Evolutionary conservation across 768 basidiomycete genomes (phyloP), one percentile per base, ranked within the genome.

Genomic region (Cytidiella melzeri): DNA sequence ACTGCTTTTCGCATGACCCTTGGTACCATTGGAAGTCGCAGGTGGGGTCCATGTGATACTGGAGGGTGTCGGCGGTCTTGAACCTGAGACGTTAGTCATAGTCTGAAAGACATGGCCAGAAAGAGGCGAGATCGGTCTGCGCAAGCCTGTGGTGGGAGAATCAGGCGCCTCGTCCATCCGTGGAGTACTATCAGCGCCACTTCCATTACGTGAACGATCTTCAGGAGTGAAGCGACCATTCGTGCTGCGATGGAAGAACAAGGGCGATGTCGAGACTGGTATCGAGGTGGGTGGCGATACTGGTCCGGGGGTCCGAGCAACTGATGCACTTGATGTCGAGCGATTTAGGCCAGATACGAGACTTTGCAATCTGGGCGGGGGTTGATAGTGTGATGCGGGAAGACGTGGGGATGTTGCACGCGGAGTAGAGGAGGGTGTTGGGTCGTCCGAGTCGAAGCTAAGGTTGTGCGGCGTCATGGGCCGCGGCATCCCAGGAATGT

Each of bases 401-500:
- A 69, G 67, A 41, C 73, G 73, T 38, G 84, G 84, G 0, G 84
- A 83, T 15, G 81, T 81, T 15, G 89, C 88, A 47, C 89, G 83
- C 49, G 89, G 89, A 3, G 89, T 92, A 20, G 71, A 70, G 28
- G 76, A 86, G 50, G 80, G 83, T 7, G 81, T 81, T 39, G 80
- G 77, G 51, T 89, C 86, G 47, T 91, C 88, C 24, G 74, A 61
- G 42, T 90, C 90, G 48, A 72, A 70, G 26, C 76, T 69, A 5
- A 69, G 58, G 55, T 88, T 85, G 48, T 81, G 83, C n/a, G 90
- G 90, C 5, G 90, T 92, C 85, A 92, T 90, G 15, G 90, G 90
- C 37, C 90, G 73, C 19, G 87, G 86, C 90, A 92, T 92, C 10
- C 90, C 90, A 20, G 90, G 90, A 49, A 90, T 81, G 65, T 92